Percentiles rank a stretch among this genome's conserved stretches.
Conservation (phyloP, 73 alveolate genomes). For the Uronychia binucleata region DNA sequence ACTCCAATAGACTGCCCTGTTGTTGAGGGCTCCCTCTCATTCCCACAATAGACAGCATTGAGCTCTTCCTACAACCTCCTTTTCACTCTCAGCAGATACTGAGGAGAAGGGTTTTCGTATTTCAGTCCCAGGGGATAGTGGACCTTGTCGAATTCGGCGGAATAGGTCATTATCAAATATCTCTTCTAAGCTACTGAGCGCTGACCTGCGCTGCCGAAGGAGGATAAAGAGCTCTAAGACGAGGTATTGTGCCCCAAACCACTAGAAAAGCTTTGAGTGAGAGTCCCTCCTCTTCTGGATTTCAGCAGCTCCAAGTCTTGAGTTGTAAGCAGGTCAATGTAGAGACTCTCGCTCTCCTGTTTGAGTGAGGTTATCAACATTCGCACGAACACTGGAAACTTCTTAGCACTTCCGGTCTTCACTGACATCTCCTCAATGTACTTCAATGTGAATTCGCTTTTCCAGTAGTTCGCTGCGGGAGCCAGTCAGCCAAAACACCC, state of each 20-base stretch:
- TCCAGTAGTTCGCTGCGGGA: conserved; percentile 43
- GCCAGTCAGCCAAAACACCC: neutral
- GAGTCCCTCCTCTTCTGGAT: neutral
- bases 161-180: conserved; percentile 64
- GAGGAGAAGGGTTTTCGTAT: conserved; percentile 56
- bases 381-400: conserved; percentile 56
- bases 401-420: conserved; percentile 69
- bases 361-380: conserved; percentile 48
- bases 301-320: neutral
- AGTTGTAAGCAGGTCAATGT: neutral
- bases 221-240: neutral
- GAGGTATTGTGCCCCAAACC: neutral
- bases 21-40: too few species aligned
- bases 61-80: conserved; percentile 40
- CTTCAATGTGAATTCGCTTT: conserved; percentile 54
- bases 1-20: too few species aligned
- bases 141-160: conserved; percentile 68
- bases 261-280: neutral
- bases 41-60: neutral
- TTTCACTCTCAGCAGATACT: conserved; percentile 28
- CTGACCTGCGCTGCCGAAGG: neutral
- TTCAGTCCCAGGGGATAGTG: conserved; percentile 74
- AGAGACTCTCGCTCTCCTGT: neutral
- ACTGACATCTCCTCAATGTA: conserved; percentile 73
- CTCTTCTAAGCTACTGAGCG: conserved; percentile 33